These are phyloP conservation scores for Penicillium canariense DNA, from an alignment of 495 filamentous ascomycete genomes.

Conservation along the genomic window DNA sequence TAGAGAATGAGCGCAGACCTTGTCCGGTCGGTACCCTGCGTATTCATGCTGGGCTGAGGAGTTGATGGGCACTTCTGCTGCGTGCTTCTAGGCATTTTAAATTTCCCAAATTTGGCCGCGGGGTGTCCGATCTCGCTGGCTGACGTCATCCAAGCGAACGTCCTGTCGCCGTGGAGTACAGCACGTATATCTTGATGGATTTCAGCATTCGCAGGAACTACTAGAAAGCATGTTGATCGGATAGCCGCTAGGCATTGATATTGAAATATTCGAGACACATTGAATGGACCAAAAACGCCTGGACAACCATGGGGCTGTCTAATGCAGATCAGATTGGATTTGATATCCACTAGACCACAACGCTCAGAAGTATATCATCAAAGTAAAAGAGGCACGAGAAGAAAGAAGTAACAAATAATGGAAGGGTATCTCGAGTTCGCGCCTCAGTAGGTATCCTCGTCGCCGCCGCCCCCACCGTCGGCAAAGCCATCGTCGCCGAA, in stretches of 20 bases:
- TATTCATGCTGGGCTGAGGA: conserved; percentile 22
- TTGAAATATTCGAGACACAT: background rate
- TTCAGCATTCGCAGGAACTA: no score
- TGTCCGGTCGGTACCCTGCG: conserved; percentile 11
- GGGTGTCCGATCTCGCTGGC: conserved; percentile 22
- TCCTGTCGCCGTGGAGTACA: no score
- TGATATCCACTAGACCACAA: conserved; percentile 2
- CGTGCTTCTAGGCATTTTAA: conserved; percentile 12
- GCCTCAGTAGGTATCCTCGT: conserved; percentile 48
- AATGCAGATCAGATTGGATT: conserved; percentile 13
- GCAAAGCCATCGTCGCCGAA: conserved; percentile 49
- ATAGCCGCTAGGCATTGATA: background rate
- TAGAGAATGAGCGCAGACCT: conserved; percentile 79
- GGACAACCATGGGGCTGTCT: background rate
- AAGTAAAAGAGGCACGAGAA: conserved; percentile 1
- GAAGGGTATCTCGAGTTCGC: conserved; percentile 38
- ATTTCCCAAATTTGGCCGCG: conserved; percentile 12
- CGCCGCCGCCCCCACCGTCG: conserved; percentile 50
- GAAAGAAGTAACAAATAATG: conserved; percentile 13
- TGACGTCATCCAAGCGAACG: conserved; percentile 37
- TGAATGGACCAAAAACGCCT: background rate
- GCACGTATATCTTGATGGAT: no score
- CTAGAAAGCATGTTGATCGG: background rate
- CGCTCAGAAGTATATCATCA: conserved; percentile 15
- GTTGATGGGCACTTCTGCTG: background rate